These are phyloP conservation scores for Chionographis japonica DNA, from an alignment of 106 monocot genomes.

Conservation along the genomic window DNA sequence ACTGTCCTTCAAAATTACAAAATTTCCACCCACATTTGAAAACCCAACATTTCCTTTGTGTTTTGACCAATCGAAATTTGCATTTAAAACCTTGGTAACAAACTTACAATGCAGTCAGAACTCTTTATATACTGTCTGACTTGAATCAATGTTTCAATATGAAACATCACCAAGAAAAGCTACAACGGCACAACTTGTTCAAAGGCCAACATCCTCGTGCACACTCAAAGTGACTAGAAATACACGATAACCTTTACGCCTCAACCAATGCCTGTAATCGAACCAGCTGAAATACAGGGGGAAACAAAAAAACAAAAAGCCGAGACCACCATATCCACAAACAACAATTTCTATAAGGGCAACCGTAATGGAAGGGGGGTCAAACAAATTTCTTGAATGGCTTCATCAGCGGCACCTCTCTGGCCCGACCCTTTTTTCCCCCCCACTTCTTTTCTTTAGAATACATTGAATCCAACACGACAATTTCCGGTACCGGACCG, in stretches of 20 bases:
- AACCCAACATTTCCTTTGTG: too few relatives aligned
- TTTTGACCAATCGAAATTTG: too few relatives aligned
- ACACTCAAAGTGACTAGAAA: not conserved
- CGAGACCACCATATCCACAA: not conserved
- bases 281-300: conserved; percentile 10
- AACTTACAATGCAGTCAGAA: too few relatives aligned
- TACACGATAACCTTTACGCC: not conserved
- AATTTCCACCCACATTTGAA: too few relatives aligned
- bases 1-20: too few relatives aligned
- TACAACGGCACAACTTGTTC: too few relatives aligned
- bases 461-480: not conserved
- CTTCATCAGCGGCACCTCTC: conserved; percentile 1
- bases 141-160: too few relatives aligned
- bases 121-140: too few relatives aligned
- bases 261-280: conserved; percentile 6
- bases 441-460: not conserved
- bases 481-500: not conserved
- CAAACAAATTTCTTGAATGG: conserved; percentile 1
- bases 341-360: not conserved
- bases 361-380: not conserved
- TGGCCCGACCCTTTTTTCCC: not conserved
- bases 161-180: too few relatives aligned
- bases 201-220: too few relatives aligned
- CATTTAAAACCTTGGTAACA: too few relatives aligned
- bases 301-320: conserved; percentile 4